Evolutionary conservation across 78 protist genomes (phyloP).

Genomic region (Trichosphaerium sp.): DNA sequence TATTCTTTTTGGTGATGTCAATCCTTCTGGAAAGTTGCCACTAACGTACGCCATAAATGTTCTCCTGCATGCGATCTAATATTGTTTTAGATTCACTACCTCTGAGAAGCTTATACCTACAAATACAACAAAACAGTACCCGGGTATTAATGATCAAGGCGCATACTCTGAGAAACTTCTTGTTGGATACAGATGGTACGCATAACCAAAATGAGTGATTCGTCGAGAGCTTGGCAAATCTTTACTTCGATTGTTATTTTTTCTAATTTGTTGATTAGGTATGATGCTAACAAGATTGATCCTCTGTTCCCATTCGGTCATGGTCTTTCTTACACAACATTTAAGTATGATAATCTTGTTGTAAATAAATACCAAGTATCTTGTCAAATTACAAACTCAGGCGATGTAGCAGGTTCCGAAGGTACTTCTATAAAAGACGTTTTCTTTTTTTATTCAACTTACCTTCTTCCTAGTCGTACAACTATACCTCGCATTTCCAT

Average conservation of each 20-base stretch:
- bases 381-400: constrained; percentile 10
- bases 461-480: too few relatives aligned
- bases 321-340: constrained; percentile 27
- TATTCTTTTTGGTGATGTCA: constrained; percentile 30
- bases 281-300: constrained; percentile 2
- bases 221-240: too few relatives aligned
- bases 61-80: constrained; percentile 1
- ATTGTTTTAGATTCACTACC: background rate
- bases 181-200: constrained; percentile 39
- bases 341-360: constrained; percentile 1
- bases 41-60: too few relatives aligned
- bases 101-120: background rate
- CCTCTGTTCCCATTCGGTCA: constrained; percentile 60
- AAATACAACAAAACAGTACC: constrained; percentile 16
- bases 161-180: constrained; percentile 27
- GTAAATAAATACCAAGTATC: background rate
- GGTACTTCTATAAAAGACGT: too few relatives aligned
- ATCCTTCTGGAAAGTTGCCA: constrained; percentile 41
- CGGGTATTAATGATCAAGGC: constrained; percentile 3
- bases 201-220: too few relatives aligned
- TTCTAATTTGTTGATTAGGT: too few relatives aligned
- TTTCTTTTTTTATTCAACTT: too few relatives aligned
- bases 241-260: too few relatives aligned
- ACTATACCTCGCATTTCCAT: constrained; percentile 38
- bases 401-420: background rate